A percentile compares a stretch with the other conserved stretches of the same genome.
Evolutionary conservation across 306 rosid species (phyloP).

Genomic region (Macrotyloma uniflorum): DNA sequence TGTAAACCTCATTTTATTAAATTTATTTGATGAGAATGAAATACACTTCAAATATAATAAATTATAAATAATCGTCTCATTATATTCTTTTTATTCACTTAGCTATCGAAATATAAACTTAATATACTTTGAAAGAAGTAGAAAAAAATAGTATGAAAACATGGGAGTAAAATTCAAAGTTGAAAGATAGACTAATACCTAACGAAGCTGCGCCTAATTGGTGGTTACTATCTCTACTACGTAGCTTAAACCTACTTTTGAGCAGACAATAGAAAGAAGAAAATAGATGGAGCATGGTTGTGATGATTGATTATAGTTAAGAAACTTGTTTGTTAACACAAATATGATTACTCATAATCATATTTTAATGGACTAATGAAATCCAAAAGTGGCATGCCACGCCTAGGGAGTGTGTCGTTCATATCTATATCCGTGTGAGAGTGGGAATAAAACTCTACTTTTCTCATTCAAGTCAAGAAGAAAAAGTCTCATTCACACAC

Average conservation of each 20-base stretch:
- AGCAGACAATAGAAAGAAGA: background rate
- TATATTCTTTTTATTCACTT: too few species aligned
- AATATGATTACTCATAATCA: background rate
- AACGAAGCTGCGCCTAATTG: conserved; percentile 37
- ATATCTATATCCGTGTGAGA: conserved; percentile 31
- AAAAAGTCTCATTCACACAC: conserved; percentile 34
- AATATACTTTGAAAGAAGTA: too few species aligned
- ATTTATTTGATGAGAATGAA: too few species aligned
- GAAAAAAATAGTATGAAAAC: background rate
- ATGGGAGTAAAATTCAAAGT: conserved; percentile 19
- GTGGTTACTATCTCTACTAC: conserved; percentile 24
- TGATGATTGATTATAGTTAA: conserved; percentile 1
- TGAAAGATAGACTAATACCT: conserved; percentile 21
- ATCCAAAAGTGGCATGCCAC: conserved; percentile 33
- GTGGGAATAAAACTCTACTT: conserved; percentile 5
- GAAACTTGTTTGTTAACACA: conserved; percentile 25
- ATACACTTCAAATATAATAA: too few species aligned
- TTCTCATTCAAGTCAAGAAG: background rate
- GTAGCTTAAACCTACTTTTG: conserved; percentile 9
- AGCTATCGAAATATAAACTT: too few species aligned
- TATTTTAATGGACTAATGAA: conserved; percentile 26
- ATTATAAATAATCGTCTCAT: too few species aligned
- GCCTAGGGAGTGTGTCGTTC: conserved; percentile 24
- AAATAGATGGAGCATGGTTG: background rate
- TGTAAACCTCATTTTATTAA: too few species aligned